These are phyloP conservation scores for Gypsophila paniculata DNA, from an alignment of 179 eudicot species.

Conservation along the genomic window DNA sequence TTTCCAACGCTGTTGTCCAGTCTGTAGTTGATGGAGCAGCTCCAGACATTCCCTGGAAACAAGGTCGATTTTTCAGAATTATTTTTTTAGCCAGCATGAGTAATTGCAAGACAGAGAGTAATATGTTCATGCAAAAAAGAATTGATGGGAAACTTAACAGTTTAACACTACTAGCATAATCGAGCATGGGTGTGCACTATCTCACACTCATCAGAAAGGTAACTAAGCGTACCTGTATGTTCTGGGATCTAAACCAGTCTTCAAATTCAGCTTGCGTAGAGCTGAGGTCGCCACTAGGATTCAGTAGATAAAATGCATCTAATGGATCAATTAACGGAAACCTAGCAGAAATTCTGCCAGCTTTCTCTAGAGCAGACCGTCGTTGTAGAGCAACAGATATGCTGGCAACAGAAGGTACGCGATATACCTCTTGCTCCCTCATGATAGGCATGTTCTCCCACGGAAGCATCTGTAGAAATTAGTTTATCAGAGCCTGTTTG, in stretches of 20 bases:
- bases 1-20: slow-evolving; percentile 55
- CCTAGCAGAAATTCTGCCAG: slow-evolving; percentile 26
- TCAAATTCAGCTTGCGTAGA: slow-evolving; percentile 70
- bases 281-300: slow-evolving; percentile 92
- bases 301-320: slow-evolving; percentile 83
- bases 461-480: slow-evolving; percentile 76
- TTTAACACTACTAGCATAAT: too few species aligned
- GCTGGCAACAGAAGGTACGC: slow-evolving; percentile 87
- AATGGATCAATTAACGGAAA: slow-evolving; percentile 84
- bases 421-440: slow-evolving; percentile 84
- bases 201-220: background rate
- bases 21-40: slow-evolving; percentile 64
- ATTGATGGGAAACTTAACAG: background rate
- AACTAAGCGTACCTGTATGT: slow-evolving; percentile 54
- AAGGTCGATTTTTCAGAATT: background rate
- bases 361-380: slow-evolving; percentile 37
- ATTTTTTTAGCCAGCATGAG: background rate
- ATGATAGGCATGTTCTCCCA: slow-evolving; percentile 83
- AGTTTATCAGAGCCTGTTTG: slow-evolving; percentile 7
- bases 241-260: slow-evolving; percentile 70
- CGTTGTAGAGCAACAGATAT: slow-evolving; percentile 57
- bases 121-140: background rate
- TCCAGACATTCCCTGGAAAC: slow-evolving; percentile 73
- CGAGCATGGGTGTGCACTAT: too few species aligned
- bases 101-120: background rate